Conservation (phyloP, 2,329 filamentous ascomycete genomes). For the Colletotrichum filicis region DNA sequence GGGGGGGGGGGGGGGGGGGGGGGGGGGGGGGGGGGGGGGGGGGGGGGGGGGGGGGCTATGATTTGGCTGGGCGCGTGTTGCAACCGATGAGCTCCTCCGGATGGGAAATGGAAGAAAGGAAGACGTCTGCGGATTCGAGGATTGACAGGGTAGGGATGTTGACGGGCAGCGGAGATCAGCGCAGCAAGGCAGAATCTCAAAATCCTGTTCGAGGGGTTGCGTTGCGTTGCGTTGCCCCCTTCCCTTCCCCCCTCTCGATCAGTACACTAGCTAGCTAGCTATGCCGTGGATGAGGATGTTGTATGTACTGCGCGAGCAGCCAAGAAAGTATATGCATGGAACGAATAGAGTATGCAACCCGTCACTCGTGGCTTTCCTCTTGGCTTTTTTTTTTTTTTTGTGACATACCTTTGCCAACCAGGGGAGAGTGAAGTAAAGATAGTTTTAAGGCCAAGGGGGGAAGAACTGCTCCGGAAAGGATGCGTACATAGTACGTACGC, state of each 20-base stretch:
- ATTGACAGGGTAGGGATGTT: conserved; percentile 30
- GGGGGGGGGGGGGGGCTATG: background rate
- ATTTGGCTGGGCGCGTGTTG: no score
- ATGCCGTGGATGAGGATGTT: no score
- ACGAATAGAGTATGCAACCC: background rate
- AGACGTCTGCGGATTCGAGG: background rate
- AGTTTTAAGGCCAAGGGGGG: conserved; percentile 1
- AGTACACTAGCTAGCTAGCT: no score
- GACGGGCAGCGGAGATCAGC: conserved; percentile 27
- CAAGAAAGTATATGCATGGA: background rate
- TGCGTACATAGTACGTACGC: no score
- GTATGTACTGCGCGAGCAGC: background rate
- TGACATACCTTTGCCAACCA: background rate
- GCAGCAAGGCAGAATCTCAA: background rate
- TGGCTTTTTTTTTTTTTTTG: background rate
- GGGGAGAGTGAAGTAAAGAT: background rate
- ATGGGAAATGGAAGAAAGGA: background rate
- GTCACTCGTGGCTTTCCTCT: background rate
- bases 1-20: no score
- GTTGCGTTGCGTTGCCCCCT: background rate
- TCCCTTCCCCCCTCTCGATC: background rate
- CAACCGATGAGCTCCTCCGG: background rate
- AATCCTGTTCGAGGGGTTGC: background rate
- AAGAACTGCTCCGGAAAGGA: conserved; percentile 2
- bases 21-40: no score